A percentile compares a stretch with the other conserved stretches of the same genome.
These are phyloP conservation scores for Gossypium aridum DNA, from an alignment of 441 rosid genomes.

Conservation along the genomic window DNA sequence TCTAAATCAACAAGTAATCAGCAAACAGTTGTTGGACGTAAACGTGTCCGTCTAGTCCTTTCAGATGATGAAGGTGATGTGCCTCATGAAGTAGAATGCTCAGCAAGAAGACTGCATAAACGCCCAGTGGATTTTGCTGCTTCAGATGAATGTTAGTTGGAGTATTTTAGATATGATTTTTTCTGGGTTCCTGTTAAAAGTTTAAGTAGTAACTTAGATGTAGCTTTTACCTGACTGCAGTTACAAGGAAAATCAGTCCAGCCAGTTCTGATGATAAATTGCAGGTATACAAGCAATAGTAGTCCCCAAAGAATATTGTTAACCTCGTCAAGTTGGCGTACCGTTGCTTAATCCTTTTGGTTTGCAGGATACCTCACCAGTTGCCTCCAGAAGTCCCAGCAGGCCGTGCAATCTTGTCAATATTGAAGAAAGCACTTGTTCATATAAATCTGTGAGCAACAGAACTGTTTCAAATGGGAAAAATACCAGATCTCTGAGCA, in stretches of 20 bases:
- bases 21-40: slow-evolving; percentile 54
- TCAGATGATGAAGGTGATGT: slow-evolving; percentile 88
- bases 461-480: slow-evolving; percentile 29
- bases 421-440: slow-evolving; percentile 64
- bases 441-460: slow-evolving; percentile 41
- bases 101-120: slow-evolving; percentile 25
- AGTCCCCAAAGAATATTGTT: slow-evolving; percentile 6
- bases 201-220: slow-evolving; percentile 13
- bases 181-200: neutral
- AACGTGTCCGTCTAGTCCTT: slow-evolving; percentile 61
- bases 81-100: slow-evolving; percentile 31
- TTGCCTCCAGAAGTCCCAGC: slow-evolving; percentile 28
- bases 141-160: slow-evolving; percentile 48
- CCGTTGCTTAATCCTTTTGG: slow-evolving; percentile 12
- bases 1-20: slow-evolving; percentile 39
- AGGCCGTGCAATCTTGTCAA: slow-evolving; percentile 35
- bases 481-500: slow-evolving; percentile 31
- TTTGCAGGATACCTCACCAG: slow-evolving; percentile 33
- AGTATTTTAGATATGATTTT: slow-evolving; percentile 14
- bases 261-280: slow-evolving; percentile 17
- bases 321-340: slow-evolving; percentile 11
- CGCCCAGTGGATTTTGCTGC: slow-evolving; percentile 31
- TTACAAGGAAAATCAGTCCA: slow-evolving; percentile 19
- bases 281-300: slow-evolving; percentile 29
- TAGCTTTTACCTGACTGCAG: slow-evolving; percentile 32